Base-by-base conservation (phyloP, 1,139 yeast genomes). In the Kodamaea derodonti region DNA sequence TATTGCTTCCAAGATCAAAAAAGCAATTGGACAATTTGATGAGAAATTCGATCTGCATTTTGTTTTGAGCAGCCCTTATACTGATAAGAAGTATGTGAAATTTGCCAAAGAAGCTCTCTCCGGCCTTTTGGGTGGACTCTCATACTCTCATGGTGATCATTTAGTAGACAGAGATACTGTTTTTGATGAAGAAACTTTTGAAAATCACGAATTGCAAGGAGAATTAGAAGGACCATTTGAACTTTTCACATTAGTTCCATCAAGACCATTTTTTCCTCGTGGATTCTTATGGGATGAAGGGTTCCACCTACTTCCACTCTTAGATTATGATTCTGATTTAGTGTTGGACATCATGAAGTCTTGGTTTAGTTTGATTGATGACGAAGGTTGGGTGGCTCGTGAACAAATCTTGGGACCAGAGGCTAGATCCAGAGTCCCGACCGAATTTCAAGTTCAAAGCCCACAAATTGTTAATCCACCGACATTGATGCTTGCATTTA, bases 221-320 rank as follows among this genome's bases (percentile, higher is more conserved):
- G 42, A 54, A 16, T 53, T 60, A 4, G 92, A 83, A 50, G 87
- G 86, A 0, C 88, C 90, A 1, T 57, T 65, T 44, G 86, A 82
- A 44, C 60, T 94, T 25, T 85, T 88, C 48, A 77, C 95, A 0
- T 69, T 87, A 29, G 95, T 88, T 20, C 98, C 98, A 2, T 86
- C 96, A 31, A 72, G 98, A 37, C 88, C 96, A 0, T 86, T 86
- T 51, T 92, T 92, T 60, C 97, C 98, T 7, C 72, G 98, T 43
- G 99, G 99, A 0, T 92, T 92, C 52, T 86, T 86, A 52, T 92
- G 99, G 99, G 99, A 94, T 58, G 98, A 94, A 61, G 99, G 99
- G 0, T 92, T 92, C 60, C 96, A 92, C 56, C 67, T 92, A 42
- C 66, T 90, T 27, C 95, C 95, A 3, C 65, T 92, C 24, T 59